Evolutionary conservation across 805 yeast species (phyloP).

Genomic region (Wickerhamiella azymoides): DNA sequence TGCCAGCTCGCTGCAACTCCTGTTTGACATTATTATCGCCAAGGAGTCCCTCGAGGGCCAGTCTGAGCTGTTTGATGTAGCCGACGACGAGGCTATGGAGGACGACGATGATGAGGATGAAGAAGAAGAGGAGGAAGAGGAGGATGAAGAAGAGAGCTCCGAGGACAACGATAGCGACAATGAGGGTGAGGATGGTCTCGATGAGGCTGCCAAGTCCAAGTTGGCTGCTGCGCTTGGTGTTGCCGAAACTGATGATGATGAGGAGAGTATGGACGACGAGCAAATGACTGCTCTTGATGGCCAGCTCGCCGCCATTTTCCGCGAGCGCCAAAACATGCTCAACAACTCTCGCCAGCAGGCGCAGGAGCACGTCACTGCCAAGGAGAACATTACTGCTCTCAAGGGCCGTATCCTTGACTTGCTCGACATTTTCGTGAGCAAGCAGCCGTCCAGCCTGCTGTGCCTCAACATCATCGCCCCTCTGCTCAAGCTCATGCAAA

Average conservation of each 20-base stretch:
- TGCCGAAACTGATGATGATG: constrained; percentile 31
- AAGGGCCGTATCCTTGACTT: constrained; percentile 69
- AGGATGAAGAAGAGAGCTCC: constrained; percentile 27
- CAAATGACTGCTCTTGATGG: constrained; percentile 91
- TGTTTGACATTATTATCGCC: constrained; percentile 44
- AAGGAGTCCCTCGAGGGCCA: constrained; percentile 78
- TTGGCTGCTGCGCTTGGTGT: constrained; percentile 17
- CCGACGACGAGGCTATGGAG: constrained; percentile 32
- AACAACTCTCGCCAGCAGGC: constrained; percentile 40
- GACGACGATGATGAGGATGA: constrained; percentile 29
- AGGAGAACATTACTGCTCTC: constrained; percentile 63
- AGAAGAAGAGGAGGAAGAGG: constrained; percentile 30
- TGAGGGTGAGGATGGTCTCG: constrained; percentile 19
- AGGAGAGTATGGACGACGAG: constrained; percentile 87
- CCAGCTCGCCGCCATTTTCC: constrained; percentile 69
- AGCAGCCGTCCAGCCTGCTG: constrained; percentile 26
- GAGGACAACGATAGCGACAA: constrained; percentile 28
- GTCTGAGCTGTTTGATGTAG: constrained; percentile 55
- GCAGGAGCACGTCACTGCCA: constrained; percentile 61
- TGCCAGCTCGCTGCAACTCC: constrained; percentile 32
- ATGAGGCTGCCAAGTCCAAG: constrained; percentile 15
- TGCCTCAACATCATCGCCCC: constrained; percentile 37
- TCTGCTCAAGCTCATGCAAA: constrained; percentile 42
- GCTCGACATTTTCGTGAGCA: constrained; percentile 45
- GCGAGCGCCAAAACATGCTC: constrained; percentile 61